Evolutionary conservation across 257 asterid species (phyloP), one percentile per base, ranked within the genome.

Genomic region (Jacaranda copaia): DNA sequence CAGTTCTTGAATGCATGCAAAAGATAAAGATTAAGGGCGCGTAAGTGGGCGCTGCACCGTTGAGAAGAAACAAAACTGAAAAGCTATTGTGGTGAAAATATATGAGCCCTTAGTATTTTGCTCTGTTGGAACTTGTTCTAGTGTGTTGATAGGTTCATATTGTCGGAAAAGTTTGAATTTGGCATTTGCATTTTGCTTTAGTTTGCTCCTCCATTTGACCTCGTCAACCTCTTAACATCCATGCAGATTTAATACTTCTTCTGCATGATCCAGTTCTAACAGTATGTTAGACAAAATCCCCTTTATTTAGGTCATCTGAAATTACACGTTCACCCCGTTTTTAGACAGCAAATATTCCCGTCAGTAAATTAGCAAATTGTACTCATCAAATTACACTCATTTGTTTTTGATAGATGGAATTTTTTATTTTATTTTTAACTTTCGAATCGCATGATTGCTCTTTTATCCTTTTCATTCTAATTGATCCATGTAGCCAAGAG

Each of bases 1-100:
- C 67, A 92, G 96, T 73, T 87, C 92, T 81, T 88, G 78, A 89
- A 69, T 71, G 46, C 48, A 40, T 79, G 70, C 5, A 52, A 69
- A 42, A 59, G 43, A 52, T 52, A 11, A 45, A 66, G 52, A 19
- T 4, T 35, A 25, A 19, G 73, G 59, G 77, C 76, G 73, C 15
- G 36, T 18, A 56, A 38, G 19, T 39, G 13, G 77, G 76, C 36
- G 76, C 65, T 42, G 46, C 70, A 68, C 18, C 36, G 16, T 39
- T 72, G 77, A 57, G 45, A 73, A 12, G 62, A 10, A 10, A 65
- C 57, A 38, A 43, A 15, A 43, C 51, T 6, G 40, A 8, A 76
- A 58, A 20, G 39, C 42, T 32, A 18, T 48, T 68, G 57, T 73
- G 75, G 72, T 49, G 59, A 68, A 78, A 73, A 49, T 73, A 40